Base-by-base conservation (phyloP, 305 asterid genomes). In the Fraxinus velutina region DNA sequence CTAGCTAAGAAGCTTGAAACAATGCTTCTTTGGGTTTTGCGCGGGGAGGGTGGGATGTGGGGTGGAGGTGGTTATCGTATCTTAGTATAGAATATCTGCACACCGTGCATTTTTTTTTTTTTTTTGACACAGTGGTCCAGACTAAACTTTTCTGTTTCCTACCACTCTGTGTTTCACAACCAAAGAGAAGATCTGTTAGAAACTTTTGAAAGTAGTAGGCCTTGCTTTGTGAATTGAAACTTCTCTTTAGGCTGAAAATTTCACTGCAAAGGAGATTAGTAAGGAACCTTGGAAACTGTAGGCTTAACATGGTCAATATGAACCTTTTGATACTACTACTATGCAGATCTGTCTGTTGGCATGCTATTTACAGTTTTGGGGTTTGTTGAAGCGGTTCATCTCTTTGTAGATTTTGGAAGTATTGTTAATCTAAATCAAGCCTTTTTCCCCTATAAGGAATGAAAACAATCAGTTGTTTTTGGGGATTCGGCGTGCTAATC, bases 401-500 rank as follows among this genome's bases (percentile, higher is more conserved):
- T 72, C 86, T 10, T 73, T 73, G 34, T 71, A 36, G 39, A 44
- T 1, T 39, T 74, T 29, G 75, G 79, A 68, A 17, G 21, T 15
- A 19, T 33, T 52, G 22, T 27, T 68, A 12, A 64, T 81, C 36
- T 29, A 33, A 57, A 78, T 73, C 34, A 50, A n/a, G n/a, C 30
- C 75, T 24, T 66, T 66, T 72, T 50, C 27, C 73, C 78, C 57
- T 85, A 52, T 75, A 83, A 96, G 98, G 99, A 94, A 96, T 76
- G 98, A 94, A 82, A 93, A 90, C 78, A 94, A 92, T 86, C 97
- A 92, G 87, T 79, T 96, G 83, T 83, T 96, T 79, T 85, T 96
- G 90, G 99, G 99, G 81, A 94, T 96, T 83, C 92, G 99, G 34
- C 98, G 91, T 60, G 97, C 99, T 44, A 92, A 83, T 92, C 94